Evolutionary conservation across 2,329 filamentous ascomycete genomes (phyloP).

Genomic region (Lachnellula occidentalis): DNA sequence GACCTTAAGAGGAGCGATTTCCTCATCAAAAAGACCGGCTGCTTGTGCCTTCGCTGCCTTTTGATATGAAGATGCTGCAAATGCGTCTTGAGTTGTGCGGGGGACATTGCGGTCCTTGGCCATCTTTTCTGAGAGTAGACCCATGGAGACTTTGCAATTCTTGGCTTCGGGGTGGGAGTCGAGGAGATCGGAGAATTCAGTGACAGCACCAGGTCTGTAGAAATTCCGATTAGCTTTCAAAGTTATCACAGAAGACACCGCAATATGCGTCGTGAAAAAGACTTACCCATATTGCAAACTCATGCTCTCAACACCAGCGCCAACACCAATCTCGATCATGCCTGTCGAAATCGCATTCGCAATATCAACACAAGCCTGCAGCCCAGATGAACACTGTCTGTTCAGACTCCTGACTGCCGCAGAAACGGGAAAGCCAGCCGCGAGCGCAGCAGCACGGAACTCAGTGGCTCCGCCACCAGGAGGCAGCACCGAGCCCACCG

Average conservation of each 20-base stretch:
- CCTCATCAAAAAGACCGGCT: slow-evolving; percentile 84
- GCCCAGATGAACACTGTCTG: slow-evolving; percentile 87
- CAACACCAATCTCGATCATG: slow-evolving; percentile 93
- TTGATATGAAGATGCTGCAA: slow-evolving; percentile 87
- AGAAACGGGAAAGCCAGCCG: slow-evolving; percentile 82
- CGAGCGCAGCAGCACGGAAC: slow-evolving; percentile 86
- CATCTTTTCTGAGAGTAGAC: slow-evolving; percentile 89
- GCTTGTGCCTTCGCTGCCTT: slow-evolving; percentile 84
- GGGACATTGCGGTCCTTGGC: slow-evolving; percentile 73
- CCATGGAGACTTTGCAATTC: slow-evolving; percentile 98
- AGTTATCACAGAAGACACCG: neutral
- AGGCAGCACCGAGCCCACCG: slow-evolving; percentile 83
- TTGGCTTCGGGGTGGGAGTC: slow-evolving; percentile 75
- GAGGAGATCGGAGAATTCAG: slow-evolving; percentile 87
- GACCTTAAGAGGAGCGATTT: slow-evolving; percentile 82
- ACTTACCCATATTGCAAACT: slow-evolving; percentile 79
- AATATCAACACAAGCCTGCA: slow-evolving; percentile 90
- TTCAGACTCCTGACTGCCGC: slow-evolving; percentile 86
- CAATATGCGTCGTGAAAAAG: neutral
- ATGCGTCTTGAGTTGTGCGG: slow-evolving; percentile 77
- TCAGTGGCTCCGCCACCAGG: slow-evolving; percentile 94
- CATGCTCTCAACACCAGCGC: slow-evolving; percentile 97
- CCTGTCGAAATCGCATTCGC: slow-evolving; percentile 86
- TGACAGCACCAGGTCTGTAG: slow-evolving; percentile 69
- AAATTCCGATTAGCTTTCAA: slow-evolving; percentile 1